Percentiles rank a stretch among this genome's conserved stretches.
phyloP scores from a whole-genome alignment of 306 rosid species.

The Mimosa bimucronata region DNA sequence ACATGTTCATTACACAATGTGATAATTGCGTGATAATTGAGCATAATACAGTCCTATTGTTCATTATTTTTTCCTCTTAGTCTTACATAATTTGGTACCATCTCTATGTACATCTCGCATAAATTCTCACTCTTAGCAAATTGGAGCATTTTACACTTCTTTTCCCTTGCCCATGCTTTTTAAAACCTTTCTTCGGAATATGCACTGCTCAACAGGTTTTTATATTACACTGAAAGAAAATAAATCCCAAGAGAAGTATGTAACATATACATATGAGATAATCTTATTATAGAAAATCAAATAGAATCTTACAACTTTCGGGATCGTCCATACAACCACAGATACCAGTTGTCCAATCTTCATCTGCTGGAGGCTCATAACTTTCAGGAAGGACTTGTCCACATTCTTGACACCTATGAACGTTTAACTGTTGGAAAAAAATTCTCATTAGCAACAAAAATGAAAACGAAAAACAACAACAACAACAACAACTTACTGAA shows the following conservation, averaged over 20 bases:
- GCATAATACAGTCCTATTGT: background rate
- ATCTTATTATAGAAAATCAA: background rate
- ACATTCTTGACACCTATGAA: constrained; percentile 53
- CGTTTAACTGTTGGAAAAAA: constrained; percentile 39
- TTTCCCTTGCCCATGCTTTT: background rate
- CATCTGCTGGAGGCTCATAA: constrained; percentile 61
- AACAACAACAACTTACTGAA: background rate
- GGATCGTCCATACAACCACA: constrained; percentile 53
- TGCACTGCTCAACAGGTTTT: background rate
- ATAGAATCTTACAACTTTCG: constrained; percentile 51
- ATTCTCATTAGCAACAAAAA: background rate
- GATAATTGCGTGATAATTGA: background rate
- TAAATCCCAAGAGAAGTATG: background rate
- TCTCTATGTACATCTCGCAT: background rate
- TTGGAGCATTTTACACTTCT: background rate
- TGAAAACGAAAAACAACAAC: too few species aligned
- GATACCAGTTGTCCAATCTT: constrained; percentile 62
- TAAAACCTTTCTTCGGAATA: background rate
- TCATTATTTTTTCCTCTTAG: background rate
- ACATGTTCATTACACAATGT: background rate
- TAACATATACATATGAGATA: background rate
- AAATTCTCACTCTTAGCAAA: background rate
- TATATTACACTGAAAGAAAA: background rate
- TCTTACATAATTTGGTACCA: background rate
- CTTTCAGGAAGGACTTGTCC: constrained; percentile 60